Evolutionary conservation across 192 early-diverging fungal species (phyloP).

Genomic region (Entomortierella beljakovae): DNA sequence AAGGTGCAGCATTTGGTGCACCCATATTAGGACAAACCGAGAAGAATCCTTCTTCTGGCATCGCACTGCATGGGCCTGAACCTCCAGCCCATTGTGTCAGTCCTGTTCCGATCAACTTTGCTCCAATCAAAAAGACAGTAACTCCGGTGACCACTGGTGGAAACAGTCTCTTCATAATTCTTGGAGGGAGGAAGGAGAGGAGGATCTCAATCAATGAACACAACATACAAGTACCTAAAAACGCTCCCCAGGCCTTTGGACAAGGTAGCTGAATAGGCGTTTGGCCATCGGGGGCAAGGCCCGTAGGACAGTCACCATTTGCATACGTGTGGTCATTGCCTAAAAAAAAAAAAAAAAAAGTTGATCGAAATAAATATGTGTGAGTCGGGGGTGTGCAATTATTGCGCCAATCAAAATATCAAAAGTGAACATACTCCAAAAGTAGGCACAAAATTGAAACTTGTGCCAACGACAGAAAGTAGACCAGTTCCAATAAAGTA

Average conservation of each 20-base stretch:
- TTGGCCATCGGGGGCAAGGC: slow-evolving; percentile 55
- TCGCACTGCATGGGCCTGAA: slow-evolving; percentile 58
- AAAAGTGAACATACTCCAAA: slow-evolving; percentile 18
- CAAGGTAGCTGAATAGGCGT: slow-evolving; percentile 57
- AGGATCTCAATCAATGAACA: slow-evolving; percentile 61
- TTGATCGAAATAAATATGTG: neutral
- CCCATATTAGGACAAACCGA: slow-evolving; percentile 58
- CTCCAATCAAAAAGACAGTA: slow-evolving; percentile 63
- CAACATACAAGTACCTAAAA: slow-evolving; percentile 66
- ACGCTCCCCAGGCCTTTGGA: slow-evolving; percentile 63
- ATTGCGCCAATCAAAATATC: no score
- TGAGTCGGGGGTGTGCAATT: no score
- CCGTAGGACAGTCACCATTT: slow-evolving; percentile 61
- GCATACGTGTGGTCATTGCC: slow-evolving; percentile 60
- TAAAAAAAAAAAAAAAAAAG: slow-evolving; percentile 18
- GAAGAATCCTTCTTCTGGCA: slow-evolving; percentile 63
- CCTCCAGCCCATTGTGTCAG: slow-evolving; percentile 67
- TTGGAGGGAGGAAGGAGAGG: slow-evolving; percentile 61
- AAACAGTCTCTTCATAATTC: slow-evolving; percentile 59
- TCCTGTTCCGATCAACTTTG: slow-evolving; percentile 60
- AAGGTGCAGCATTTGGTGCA: slow-evolving; percentile 61
- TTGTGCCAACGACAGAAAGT: slow-evolving; percentile 60
- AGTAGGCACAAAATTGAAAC: slow-evolving; percentile 64
- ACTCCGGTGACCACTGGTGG: slow-evolving; percentile 63
- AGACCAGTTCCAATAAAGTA: slow-evolving; percentile 65